Conservation (phyloP, 495 filamentous ascomycete species). For the Annulohypoxylon moriforme region DNA sequence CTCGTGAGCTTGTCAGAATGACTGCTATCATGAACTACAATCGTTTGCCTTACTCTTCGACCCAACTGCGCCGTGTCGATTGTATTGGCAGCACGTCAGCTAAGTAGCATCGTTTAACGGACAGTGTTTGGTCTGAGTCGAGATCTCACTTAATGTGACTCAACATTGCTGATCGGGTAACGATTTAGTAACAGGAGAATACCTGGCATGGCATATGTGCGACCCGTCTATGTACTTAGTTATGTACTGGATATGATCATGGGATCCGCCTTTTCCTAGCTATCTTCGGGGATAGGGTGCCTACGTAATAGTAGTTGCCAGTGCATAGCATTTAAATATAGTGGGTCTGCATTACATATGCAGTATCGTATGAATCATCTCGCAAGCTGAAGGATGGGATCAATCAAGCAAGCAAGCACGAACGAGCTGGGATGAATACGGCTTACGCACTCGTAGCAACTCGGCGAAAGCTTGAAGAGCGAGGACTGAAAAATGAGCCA, state of each 20-base stretch:
- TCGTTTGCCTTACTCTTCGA: too few species aligned
- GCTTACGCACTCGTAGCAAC: neutral
- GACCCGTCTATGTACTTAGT: neutral
- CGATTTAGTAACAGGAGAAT: too few species aligned
- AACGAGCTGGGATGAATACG: neutral
- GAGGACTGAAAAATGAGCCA: neutral
- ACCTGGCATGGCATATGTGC: too few species aligned
- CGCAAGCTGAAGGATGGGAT: neutral
- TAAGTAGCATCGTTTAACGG: too few species aligned
- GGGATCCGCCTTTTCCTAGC: constrained; percentile 1
- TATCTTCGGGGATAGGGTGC: neutral
- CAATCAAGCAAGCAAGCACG: neutral
- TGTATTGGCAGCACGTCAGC: too few species aligned
- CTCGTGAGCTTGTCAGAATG: too few species aligned
- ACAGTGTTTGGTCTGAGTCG: too few species aligned
- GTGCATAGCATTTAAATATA: neutral
- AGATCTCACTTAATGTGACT: too few species aligned
- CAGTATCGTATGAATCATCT: neutral
- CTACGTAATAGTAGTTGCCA: neutral
- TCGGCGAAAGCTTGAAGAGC: neutral
- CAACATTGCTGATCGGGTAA: too few species aligned
- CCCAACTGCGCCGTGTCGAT: too few species aligned
- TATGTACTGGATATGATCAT: neutral
- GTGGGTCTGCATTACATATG: neutral
- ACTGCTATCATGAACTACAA: too few species aligned